Evolutionary conservation across 163 green algal genomes (phyloP), one percentile per base, ranked within the genome.

Genomic region (Scenedesmus sp.): DNA sequence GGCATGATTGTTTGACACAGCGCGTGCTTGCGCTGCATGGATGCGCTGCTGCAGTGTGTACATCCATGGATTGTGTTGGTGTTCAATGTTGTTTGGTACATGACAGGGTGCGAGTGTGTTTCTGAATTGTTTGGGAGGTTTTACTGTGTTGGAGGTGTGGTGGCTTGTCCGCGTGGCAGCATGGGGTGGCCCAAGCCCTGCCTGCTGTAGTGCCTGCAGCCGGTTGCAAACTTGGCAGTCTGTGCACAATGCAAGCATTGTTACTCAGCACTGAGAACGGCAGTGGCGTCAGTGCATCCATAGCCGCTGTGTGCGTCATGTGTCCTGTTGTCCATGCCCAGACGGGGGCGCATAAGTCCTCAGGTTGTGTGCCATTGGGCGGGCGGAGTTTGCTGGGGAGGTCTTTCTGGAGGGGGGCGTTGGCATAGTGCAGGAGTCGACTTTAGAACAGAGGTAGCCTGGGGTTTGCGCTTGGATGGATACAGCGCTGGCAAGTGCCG

Each of bases 241-340:
- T 76, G 65, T 37, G 65, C 30, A 37, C 65, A 40, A 40, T 76
- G 65, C 65, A 37, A 20, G 65, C 9, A 37, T 76, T 26, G 65
- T 16, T 76, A 30, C 30, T 76, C 65, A 76, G 65, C 65, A 37
- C 7, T 40, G 65, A 40, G 65, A 10, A 37, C 40, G 30, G 30
- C 30, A 37, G 30, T 76, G 65, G 56, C 65, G 26, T 30, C 40
- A 40, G 65, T 76, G 40, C 65, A 76, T 76, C 37, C 65, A 76
- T 37, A 10, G 30, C 30, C 30, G 2, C 5, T 76, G 65, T 76
- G 65, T 10, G 18, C 40, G 65, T 7, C 65, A 76, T 16, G 4
- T 81, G 61, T n/a, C 46, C 12, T 76, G 42, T 81, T 86, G 73
- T 56, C n/a, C n/a, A n/a, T n/a, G 49, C 61, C 79, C 30, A 76